Evolutionary conservation across 2,329 filamentous ascomycete species (phyloP), one percentile per base, ranked within the genome.

Genomic region (Thielaviopsis cerberus): DNA sequence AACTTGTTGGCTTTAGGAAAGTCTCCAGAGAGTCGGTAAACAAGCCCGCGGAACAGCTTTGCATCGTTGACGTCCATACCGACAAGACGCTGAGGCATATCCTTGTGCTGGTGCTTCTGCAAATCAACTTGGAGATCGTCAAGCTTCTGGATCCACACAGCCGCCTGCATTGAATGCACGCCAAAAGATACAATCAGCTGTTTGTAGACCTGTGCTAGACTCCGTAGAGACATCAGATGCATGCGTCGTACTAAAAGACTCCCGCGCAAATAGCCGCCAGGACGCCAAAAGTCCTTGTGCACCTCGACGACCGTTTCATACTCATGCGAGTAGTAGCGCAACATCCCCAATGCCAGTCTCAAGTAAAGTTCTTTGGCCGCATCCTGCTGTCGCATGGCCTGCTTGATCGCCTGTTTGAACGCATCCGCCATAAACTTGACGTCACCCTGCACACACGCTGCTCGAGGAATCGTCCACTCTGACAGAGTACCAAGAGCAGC

Each of bases 1-100:
- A 71, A 62, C 2, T 59, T 57, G 1, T 64, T 62, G 0, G 71
- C 66, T 4, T 68, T 67, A 0, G 55, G 45, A 4, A 59, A 63
- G 24, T 66, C 62, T 3, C 67, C 66, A 0, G 66, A 61, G 1
- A 70, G 65, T 0, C 69, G 68, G 61, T 71, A 69, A 57, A 72
- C 67, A 15, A 71, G 64, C 1, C 69, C 66, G 11, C 72, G 66
- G 61, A 71, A 73, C 23, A 73, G 68, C 17, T 69, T 67, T 0
- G 71, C 71, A 1, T 68, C 67, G 55, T 73, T 73, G 60, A 72
- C 66, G 34, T 73, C 71, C 0, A 70, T 71, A 0, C 71, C 71
- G 1, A 70, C 67, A 63, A 73, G 71, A 58, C 67, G 66, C 22
- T 69, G 63, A 3, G 71, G 71, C 62, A 73, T 70, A 23, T 73